Base-by-base conservation (phyloP, 169 alveolate genomes). In the Miamiensis avidus region DNA sequence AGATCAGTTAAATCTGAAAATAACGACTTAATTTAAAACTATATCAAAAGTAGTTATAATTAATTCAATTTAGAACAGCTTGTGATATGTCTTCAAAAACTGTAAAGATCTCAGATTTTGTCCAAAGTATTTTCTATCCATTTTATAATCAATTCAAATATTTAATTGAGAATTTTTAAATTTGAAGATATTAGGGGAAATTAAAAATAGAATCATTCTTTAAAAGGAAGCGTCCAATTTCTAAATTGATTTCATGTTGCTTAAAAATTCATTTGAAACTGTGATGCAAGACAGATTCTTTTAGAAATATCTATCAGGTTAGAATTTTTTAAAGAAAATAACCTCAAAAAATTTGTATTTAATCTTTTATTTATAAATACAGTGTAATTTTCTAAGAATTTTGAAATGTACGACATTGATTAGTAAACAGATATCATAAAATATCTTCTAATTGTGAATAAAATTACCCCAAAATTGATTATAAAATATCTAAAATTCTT, bases 1-100 rank as follows among this genome's bases (percentile, higher is more conserved):
- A 64, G 82, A 28, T 77, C 82, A 69, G 64, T 77, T 30, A 77
- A 77, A 33, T 77, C 82, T 25, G 82, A 77, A 20, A 77, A 77
- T 33, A 31, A 28, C 11, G 82, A 77, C 33, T 33, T 77, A 77
- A 77, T 77, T 77, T 33, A 77, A 26, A 77, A 77, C 33, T 77
- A 77, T 33, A 77, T 77, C 26, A 77, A 33, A 69, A 77, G 29
- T 33, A 31, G 29, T 31, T 77, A 77, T 33, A 64, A 32, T 16
- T 31, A 33, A 31, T 77, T 77, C n/a, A 49, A 4, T 20, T 49
- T 11, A 11, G 69, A 49, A 49, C 20, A 49, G 20, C 20, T 49
- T 11, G 20, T 49, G 4, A 49, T 49, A 49, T 49, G 26, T 11
- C 69, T 49, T 20, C 20, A 49, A 49, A 49, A 49, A 20, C 20